phyloP scores from a whole-genome alignment of 805 yeast species.

The Saccharomycopsis sp. region DNA sequence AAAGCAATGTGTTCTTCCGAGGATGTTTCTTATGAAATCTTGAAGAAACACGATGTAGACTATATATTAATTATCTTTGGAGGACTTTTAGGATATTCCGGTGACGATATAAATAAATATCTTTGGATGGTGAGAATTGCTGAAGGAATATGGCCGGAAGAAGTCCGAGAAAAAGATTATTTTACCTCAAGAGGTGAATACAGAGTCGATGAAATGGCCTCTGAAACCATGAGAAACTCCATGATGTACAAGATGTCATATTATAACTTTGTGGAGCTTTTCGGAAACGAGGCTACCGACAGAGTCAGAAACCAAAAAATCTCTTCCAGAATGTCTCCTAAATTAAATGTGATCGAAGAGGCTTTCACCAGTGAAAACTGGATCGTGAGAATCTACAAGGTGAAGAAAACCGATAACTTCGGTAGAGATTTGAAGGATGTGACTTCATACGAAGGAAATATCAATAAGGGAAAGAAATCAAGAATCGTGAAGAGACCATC shows the following conservation, averaged over 20 bases:
- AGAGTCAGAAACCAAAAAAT: constrained; percentile 84
- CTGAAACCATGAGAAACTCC: constrained; percentile 81
- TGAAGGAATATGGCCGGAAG: constrained; percentile 99
- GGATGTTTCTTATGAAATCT: constrained; percentile 79
- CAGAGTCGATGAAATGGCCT: constrained; percentile 74
- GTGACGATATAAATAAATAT: constrained; percentile 95
- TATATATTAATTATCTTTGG: constrained; percentile 92
- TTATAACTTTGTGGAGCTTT: constrained; percentile 75
- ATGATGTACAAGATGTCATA: constrained; percentile 93
- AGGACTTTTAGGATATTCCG: constrained; percentile 86
- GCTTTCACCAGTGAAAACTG: constrained; percentile 94
- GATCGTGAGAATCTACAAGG: constrained; percentile 91
- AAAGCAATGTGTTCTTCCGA: constrained; percentile 93
- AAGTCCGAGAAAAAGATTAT: constrained; percentile 75
- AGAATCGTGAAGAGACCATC: constrained; percentile 47
- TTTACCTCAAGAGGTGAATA: constrained; percentile 86
- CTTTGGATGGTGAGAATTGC: constrained; percentile 98
- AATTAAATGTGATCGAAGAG: constrained; percentile 79
- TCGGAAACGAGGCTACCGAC: constrained; percentile 57
- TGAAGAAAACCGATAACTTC: constrained; percentile 78
- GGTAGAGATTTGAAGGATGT: constrained; percentile 73
- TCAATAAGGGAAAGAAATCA: constrained; percentile 31
- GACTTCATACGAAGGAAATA: constrained; percentile 42
- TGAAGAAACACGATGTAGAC: constrained; percentile 89
- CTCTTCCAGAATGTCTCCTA: constrained; percentile 41